Conservation (phyloP, 768 basidiomycete species). For the Tricholoma sp. region DNA sequence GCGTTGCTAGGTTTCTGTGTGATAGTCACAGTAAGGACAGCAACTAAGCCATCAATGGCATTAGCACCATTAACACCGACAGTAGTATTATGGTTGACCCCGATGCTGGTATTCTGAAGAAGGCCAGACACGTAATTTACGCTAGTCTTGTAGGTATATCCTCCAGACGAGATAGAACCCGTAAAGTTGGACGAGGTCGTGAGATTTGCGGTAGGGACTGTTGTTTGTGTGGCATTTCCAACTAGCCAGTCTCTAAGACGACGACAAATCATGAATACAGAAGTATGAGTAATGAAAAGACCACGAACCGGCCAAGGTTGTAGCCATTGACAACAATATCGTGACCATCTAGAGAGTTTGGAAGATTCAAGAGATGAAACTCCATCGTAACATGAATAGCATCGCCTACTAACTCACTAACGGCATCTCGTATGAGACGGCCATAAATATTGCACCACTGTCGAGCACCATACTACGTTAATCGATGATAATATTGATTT, state of each 20-base stretch:
- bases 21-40: constrained; percentile 70
- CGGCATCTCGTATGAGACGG: constrained; percentile 68
- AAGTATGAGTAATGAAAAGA: background rate
- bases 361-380: background rate
- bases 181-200: constrained; percentile 58
- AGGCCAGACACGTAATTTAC: constrained; percentile 67
- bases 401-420: constrained; percentile 49
- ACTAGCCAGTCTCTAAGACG: constrained; percentile 78
- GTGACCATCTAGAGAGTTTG: constrained; percentile 41
- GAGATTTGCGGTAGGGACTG: constrained; percentile 41
- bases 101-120: constrained; percentile 61
- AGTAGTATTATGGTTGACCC: constrained; percentile 60
- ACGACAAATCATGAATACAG: background rate
- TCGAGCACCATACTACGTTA: background rate
- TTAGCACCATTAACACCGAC: constrained; percentile 51
- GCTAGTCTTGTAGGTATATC: constrained; percentile 70
- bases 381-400: background rate
- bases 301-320: constrained; percentile 64
- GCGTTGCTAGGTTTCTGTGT: constrained; percentile 26
- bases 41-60: constrained; percentile 80
- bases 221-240: constrained; percentile 66
- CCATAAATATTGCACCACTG: constrained; percentile 74
- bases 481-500: background rate
- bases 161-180: constrained; percentile 57
- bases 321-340: constrained; percentile 79